These are phyloP conservation scores for Verbascum thapsus DNA, from an alignment of 257 asterid species.

Conservation along the genomic window DNA sequence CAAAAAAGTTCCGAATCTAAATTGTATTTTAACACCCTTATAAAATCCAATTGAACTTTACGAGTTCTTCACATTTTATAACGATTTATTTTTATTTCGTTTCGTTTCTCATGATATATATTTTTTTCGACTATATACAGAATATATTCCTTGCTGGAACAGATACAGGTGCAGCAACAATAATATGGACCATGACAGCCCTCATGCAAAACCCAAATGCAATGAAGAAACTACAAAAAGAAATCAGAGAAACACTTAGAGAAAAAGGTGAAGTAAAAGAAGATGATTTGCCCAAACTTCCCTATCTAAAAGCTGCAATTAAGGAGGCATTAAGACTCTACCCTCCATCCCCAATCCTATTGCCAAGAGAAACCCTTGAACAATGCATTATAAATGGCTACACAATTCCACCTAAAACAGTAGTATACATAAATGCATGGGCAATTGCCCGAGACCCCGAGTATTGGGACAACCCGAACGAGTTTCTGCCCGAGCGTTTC, in stretches of 20 bases:
- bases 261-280: slow-evolving; percentile 29
- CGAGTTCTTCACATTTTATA: not conserved
- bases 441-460: slow-evolving; percentile 18
- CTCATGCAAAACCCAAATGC: slow-evolving; percentile 31
- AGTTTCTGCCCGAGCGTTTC: slow-evolving; percentile 21
- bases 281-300: slow-evolving; percentile 21
- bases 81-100: no score
- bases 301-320: slow-evolving; percentile 23
- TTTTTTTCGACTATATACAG: not conserved
- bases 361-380: slow-evolving; percentile 1
- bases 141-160: slow-evolving; percentile 46
- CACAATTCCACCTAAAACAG: slow-evolving; percentile 8
- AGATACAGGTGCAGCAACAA: slow-evolving; percentile 40
- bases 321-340: slow-evolving; percentile 22
- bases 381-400: slow-evolving; percentile 20
- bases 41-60: no score
- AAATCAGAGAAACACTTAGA: slow-evolving; percentile 25
- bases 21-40: no score
- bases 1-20: no score
- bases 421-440: slow-evolving; percentile 16
- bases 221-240: slow-evolving; percentile 35
- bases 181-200: slow-evolving; percentile 46
- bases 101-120: no score
- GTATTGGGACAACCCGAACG: slow-evolving; percentile 5
- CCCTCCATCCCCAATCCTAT: slow-evolving; percentile 17